A percentile compares a stretch with the other conserved stretches of the same genome.
These are phyloP conservation scores for Hanseniaspora sp. DNA, from an alignment of 1,139 yeast species.

Conservation along the genomic window DNA sequence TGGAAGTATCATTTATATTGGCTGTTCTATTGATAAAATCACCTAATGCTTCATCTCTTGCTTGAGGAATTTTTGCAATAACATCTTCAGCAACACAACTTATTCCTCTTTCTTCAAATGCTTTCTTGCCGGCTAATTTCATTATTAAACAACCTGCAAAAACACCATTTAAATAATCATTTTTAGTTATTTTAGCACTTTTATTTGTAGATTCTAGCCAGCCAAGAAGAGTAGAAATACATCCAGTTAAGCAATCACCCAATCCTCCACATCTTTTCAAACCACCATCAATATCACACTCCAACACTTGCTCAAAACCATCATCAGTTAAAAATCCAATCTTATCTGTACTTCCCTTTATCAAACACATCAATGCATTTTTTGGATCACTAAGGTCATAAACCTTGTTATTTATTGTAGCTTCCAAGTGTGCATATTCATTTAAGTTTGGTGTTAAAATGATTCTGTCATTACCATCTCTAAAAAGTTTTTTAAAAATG, in stretches of 20 bases:
- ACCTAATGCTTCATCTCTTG: neutral
- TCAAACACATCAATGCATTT: slow-evolving; percentile 32
- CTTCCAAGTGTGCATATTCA: slow-evolving; percentile 51
- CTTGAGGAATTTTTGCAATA: neutral
- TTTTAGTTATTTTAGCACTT: neutral
- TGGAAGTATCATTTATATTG: neutral
- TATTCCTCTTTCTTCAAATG: slow-evolving; percentile 1
- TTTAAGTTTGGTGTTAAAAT: slow-evolving; percentile 62
- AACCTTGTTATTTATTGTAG: slow-evolving; percentile 26
- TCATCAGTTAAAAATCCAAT: slow-evolving; percentile 17
- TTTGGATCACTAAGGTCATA: neutral
- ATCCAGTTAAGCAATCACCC: slow-evolving; percentile 54
- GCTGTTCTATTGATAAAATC: slow-evolving; percentile 5
- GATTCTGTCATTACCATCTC: slow-evolving; percentile 1
- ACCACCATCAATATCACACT: slow-evolving; percentile 30
- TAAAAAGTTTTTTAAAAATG: slow-evolving; percentile 32
- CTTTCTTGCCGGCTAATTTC: slow-evolving; percentile 6
- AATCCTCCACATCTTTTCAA: slow-evolving; percentile 58
- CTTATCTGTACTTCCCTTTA: slow-evolving; percentile 48
- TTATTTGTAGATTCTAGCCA: slow-evolving; percentile 29
- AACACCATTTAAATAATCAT: slow-evolving; percentile 3
- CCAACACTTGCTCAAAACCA: neutral
- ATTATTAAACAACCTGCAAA: slow-evolving; percentile 7
- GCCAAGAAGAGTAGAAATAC: slow-evolving; percentile 44
- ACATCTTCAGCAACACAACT: slow-evolving; percentile 14